Base-by-base conservation (phyloP, 1,139 yeast species). In the Diutina mesorugosa region DNA sequence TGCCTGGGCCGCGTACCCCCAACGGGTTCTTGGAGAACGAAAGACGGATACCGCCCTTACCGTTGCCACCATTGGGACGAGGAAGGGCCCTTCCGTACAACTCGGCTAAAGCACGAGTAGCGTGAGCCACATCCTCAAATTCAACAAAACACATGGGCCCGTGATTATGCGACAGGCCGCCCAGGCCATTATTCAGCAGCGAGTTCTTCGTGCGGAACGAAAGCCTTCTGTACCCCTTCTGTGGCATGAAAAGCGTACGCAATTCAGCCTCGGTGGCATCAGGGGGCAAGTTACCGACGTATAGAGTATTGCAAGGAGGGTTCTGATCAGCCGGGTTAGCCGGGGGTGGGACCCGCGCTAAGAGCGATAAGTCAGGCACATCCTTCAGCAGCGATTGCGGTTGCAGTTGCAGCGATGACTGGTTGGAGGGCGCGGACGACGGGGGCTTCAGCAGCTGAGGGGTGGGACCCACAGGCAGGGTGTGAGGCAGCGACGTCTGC, bases 121-220 rank as follows among this genome's bases (percentile, higher is more conserved):
- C 99, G 69, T 82, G 89, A 1, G 88, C 85, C 55, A 93, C 96
- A 68, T 91, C 97, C 64, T 93, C 98, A 74, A 93, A 93, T 72
- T 93, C 99, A 58, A 93, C 99, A 78, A 93, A 93, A 71, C 99
- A 93, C 98, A 93, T 93, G 57, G 99, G 99, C 2, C 99, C 99
- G 70, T 87, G 95, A 61, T 77, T 77, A 61, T 82, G 85, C 41
- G 79, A 69, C 46, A 68, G 65, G 18, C 69, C 60, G 26, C 65
- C 59, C 35, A 65, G 70, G 56, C 71, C 70, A 2, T 70, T 47
- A 62, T 70, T 70, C 32, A 69, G 59, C 51, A 81, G 76, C 61
- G 74, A 81, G 58, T 74, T 73, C 66, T 87, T 87, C 29, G 89
- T 86, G 62, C 97, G 80, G 76, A 93, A 93, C 47, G 96, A 88